Evolutionary conservation across 2,329 filamentous ascomycete species (phyloP), one percentile per base, ranked within the genome.

Genomic region (Pezicula neosporulosa): DNA sequence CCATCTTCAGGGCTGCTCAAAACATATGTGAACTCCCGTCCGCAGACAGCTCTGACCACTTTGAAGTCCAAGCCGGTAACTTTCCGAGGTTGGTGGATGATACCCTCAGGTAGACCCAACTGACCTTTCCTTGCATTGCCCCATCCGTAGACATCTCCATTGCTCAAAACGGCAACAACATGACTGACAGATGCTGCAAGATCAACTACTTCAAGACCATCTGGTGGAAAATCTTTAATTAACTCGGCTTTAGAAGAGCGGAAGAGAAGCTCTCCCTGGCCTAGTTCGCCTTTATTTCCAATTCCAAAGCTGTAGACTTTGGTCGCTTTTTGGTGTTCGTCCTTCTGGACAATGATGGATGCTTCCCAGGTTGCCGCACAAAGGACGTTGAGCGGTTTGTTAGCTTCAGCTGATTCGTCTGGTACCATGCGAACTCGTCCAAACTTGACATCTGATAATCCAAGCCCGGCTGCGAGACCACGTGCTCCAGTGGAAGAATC

Each of bases 41-140:
- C 92, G 66, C 91, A 96, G 0, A 87, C 83, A 1, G 82, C 90
- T 56, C 81, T 77, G 12, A 70, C 68, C 2, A 85, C 86, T n/a
- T 70, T 72, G 66, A 95, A 95, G 4, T 69, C 65, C 18, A 81
- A 67, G 2, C 72, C 71, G 15, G 72, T 70, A 19, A 96, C 77
- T 67, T 76, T 84, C 9, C 80, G 73, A 5, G 90, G 90, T 15
- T 63, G 63, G 70, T 80, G 77, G 2, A 86, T 66, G 27, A 84
- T 65, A 6, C 71, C 73, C 27, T 72, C 70, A 0, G 78, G 77
- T 39, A 73, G 69, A 1, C 91, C 92, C 1, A 96, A 72, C 66
- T 99, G 93, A 0, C 89, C 89, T 65, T 96, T 94, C 21, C 90
- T 81, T 13, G 88, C 86, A 61, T 84, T 89, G 0, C 94, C 94